These are phyloP conservation scores for Auricularia heimuer DNA, from an alignment of 768 basidiomycete genomes.

Conservation along the genomic window DNA sequence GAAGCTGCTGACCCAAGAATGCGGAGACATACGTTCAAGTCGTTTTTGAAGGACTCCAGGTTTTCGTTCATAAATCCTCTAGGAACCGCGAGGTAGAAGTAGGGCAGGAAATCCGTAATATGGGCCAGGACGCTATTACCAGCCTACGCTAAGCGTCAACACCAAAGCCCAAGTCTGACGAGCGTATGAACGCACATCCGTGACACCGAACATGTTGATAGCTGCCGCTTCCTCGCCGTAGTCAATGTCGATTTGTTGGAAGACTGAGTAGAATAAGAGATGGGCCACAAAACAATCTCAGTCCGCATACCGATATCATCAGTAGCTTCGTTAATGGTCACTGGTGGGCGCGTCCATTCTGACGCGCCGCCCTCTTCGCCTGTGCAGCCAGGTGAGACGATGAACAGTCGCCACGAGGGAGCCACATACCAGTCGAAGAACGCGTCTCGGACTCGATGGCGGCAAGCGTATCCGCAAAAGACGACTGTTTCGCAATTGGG, in stretches of 20 bases:
- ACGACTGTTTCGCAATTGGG: conserved; percentile 31
- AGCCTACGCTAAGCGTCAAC: conserved; percentile 31
- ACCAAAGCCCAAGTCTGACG: neutral
- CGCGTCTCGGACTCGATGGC: conserved; percentile 44
- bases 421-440: conserved; percentile 32
- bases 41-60: conserved; percentile 47
- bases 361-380: conserved; percentile 73
- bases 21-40: conserved; percentile 61
- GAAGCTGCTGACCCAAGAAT: neutral
- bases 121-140: conserved; percentile 86
- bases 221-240: conserved; percentile 41
- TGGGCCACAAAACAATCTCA: neutral
- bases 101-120: conserved; percentile 76
- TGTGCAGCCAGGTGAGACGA: conserved; percentile 14
- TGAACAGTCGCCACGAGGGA: neutral
- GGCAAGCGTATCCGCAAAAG: conserved; percentile 58
- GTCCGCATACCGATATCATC: conserved; percentile 55
- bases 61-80: conserved; percentile 70
- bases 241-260: conserved; percentile 95
- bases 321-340: conserved; percentile 45
- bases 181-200: conserved; percentile 42
- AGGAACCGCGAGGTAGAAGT: conserved; percentile 87
- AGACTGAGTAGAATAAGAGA: conserved; percentile 39
- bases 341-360: conserved; percentile 56
- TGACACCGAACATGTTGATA: conserved; percentile 81